phyloP scores from a whole-genome alignment of 2,329 filamentous ascomycete genomes.

The Westerdykella aurantiaca region DNA sequence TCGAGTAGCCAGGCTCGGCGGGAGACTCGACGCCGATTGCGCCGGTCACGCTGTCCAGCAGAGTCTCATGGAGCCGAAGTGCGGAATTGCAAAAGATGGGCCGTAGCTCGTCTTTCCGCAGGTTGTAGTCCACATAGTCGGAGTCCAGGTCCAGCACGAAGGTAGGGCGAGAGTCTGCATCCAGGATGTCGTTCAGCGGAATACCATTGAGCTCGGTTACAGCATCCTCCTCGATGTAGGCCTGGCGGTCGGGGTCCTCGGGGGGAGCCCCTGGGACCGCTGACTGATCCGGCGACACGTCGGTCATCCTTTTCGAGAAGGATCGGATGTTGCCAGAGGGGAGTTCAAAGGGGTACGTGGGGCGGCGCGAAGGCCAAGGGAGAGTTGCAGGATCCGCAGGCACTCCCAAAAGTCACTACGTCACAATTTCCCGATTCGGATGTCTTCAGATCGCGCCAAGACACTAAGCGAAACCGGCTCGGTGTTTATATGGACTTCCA shows the following conservation, averaged over 20 bases:
- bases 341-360: no score
- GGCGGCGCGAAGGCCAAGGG: no score
- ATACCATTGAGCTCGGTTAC: conserved; percentile 19
- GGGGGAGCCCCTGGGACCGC: neutral
- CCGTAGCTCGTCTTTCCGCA: conserved; percentile 10
- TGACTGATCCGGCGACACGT: neutral
- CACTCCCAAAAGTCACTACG: no score
- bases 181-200: conserved; percentile 24
- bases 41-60: conserved; percentile 23
- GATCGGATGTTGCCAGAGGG: no score
- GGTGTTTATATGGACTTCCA: no score
- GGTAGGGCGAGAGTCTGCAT: conserved; percentile 28
- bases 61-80: conserved; percentile 21
- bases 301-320: no score
- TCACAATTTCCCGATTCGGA: no score
- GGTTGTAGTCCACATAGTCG: conserved; percentile 13
- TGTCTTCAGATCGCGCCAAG: no score
- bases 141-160: conserved; percentile 30
- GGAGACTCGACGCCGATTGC: neutral
- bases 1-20: conserved; percentile 4
- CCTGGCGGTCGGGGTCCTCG: neutral
- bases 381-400: no score
- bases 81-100: conserved; percentile 29
- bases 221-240: conserved; percentile 10
- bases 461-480: no score